Evolutionary conservation across 106 monocot genomes (phyloP).

Genomic region (Ottelia alismoides): DNA sequence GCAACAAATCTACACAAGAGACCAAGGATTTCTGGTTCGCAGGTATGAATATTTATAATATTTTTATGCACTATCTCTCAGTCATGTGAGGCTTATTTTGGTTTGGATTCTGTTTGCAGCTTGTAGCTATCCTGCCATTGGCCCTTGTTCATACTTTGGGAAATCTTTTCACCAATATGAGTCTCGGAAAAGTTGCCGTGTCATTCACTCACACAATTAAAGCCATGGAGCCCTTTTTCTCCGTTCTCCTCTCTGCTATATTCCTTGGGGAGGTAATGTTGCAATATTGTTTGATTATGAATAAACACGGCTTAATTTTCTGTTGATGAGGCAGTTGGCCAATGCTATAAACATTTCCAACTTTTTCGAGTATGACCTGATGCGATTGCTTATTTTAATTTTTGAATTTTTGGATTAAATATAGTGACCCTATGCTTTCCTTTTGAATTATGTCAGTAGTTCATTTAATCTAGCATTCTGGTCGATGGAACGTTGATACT

Average conservation of each 20-base stretch:
- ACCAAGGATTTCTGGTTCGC: conserved; percentile 38
- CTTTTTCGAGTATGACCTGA: no score
- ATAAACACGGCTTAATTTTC: conserved; percentile 59
- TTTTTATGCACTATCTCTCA: background rate
- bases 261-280: conserved; percentile 56
- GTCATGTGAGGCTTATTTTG: conserved; percentile 1
- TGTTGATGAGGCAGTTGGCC: background rate
- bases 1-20: conserved; percentile 26
- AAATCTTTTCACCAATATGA: conserved; percentile 55
- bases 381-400: no score
- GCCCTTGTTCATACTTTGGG: conserved; percentile 55
- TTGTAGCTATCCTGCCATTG: conserved; percentile 40
- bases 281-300: conserved; percentile 54
- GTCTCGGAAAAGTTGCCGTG: no score
- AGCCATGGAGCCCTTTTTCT: no score
- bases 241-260: no score
- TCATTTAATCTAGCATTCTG: no score
- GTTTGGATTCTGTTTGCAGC: no score
- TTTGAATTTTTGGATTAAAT: no score
- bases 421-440: no score
- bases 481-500: no score
- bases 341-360: background rate
- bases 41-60: conserved; percentile 19
- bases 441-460: no score
- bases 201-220: no score